Evolutionary conservation across 208 protist genomes (phyloP), one percentile per base, ranked within the genome.

Genomic region (Trichomonas gallinae): DNA sequence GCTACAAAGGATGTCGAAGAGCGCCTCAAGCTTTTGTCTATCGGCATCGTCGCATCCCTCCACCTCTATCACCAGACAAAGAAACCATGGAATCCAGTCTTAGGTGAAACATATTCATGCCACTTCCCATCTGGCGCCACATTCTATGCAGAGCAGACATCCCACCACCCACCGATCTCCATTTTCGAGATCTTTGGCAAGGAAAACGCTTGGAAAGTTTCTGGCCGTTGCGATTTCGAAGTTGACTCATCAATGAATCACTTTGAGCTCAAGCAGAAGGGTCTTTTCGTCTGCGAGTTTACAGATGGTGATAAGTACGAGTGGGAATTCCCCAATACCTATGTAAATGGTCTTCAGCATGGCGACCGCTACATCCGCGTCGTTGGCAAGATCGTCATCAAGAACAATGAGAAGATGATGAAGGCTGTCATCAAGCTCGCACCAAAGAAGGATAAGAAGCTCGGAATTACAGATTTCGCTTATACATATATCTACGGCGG

Each of bases 31-130:
- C 42, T 91, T 31, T 44, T 97, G 15, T 63, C 82, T 44, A 48
- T 96, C 38, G 93, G 93, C 31, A 83, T 96, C 23, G 63, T 96
- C 8, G 38, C 96, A 58, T 34, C 63, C 9, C 49, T 96, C 40
- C 96, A 97, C 44, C 42, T 97, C 40, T 96, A 93, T 85, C 34
- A 72, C 0, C 96, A 96, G 26, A 34, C 26, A 13, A 96, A 96
- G 63, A 97, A 97, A 26, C 96, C 96, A 72, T 97, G 93, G 58
- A 97, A 97, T 63, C 96, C 96, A 72, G 96, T 97, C n/a, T 48
- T 93, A 10, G 96, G 48, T 31, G 72, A 89, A 81, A 96, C 81
- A 38, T 96, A 45, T 49, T 23, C 63, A 34, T 48, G 96, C 9
- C 34, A 49, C 9, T 96, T n/a, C 58, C 4, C 17, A 34, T 81